A percentile compares a stretch with the other conserved stretches of the same genome.
Conservation (phyloP, 257 asterid genomes). For the Solanum bulbocastanum region DNA sequence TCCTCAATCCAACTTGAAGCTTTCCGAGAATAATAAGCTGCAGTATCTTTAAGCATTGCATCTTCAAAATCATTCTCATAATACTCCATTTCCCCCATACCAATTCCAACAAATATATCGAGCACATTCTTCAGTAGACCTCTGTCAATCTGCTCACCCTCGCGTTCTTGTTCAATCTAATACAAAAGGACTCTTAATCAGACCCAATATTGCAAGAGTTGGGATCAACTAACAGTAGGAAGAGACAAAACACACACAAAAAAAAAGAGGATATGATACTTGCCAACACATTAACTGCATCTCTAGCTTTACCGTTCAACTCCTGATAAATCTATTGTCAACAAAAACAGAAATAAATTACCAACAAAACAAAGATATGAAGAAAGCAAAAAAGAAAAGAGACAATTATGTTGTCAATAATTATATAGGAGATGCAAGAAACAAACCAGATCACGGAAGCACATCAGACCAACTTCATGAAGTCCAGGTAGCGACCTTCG, state of each 20-base stretch:
- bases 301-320: slow-evolving; percentile 26
- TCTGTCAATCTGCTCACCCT: slow-evolving; percentile 30
- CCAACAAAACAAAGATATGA: neutral
- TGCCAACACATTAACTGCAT: slow-evolving; percentile 37
- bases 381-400: neutral
- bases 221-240: neutral
- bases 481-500: slow-evolving; percentile 29
- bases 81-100: slow-evolving; percentile 22
- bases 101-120: slow-evolving; percentile 40
- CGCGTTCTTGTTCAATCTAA: slow-evolving; percentile 42
- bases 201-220: neutral
- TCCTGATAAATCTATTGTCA: slow-evolving; percentile 34
- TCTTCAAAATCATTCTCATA: slow-evolving; percentile 36
- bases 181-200: neutral
- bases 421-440: neutral
- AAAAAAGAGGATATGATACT: neutral
- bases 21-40: slow-evolving; percentile 42
- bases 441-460: slow-evolving; percentile 35
- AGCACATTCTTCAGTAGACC: slow-evolving; percentile 38
- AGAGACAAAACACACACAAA: neutral
- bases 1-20: slow-evolving; percentile 48
- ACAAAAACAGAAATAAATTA: neutral
- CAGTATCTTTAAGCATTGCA: slow-evolving; percentile 28
- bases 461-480: slow-evolving; percentile 30
- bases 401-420: neutral